These are phyloP conservation scores for Myochromella boudieri DNA, from an alignment of 768 basidiomycete genomes.

Conservation along the genomic window DNA sequence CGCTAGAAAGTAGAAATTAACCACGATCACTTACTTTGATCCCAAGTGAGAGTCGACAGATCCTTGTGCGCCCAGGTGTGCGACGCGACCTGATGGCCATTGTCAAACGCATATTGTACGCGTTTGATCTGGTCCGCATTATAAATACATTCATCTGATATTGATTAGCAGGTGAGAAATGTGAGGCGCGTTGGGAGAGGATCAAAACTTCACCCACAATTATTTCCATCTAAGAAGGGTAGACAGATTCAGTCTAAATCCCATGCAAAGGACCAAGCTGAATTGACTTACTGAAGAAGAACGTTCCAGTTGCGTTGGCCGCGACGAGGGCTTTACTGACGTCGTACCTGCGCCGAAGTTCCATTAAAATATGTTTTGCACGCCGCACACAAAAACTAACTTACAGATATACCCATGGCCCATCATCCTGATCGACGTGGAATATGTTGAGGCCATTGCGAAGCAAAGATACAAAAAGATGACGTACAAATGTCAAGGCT, in stretches of 20 bases:
- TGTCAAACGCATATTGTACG: constrained; percentile 35
- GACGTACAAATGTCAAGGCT: constrained; percentile 25
- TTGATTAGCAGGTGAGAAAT: too few species aligned
- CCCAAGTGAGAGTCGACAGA: constrained; percentile 36
- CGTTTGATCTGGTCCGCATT: constrained; percentile 28
- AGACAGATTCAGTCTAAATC: background rate
- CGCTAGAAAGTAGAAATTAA: background rate
- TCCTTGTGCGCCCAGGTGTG: constrained; percentile 47
- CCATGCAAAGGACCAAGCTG: background rate
- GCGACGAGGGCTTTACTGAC: constrained; percentile 33
- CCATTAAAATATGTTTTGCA: background rate
- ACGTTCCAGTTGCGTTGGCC: constrained; percentile 38
- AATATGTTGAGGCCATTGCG: background rate
- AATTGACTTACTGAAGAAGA: constrained; percentile 41
- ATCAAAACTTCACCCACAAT: constrained; percentile 25
- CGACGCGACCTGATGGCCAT: constrained; percentile 44
- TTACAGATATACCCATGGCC: constrained; percentile 22
- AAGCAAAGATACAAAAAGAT: background rate
- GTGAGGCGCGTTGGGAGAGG: background rate
- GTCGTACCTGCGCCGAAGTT: constrained; percentile 25
- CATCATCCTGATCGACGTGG: constrained; percentile 17
- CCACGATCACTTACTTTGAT: constrained; percentile 33
- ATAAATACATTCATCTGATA: constrained; percentile 40
- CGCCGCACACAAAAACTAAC: background rate
- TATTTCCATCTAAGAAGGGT: constrained; percentile 33